Evolutionary conservation across 1,284 basidiomycete genomes (phyloP).

Genomic region (Cutaneotrichosporon sp.): DNA sequence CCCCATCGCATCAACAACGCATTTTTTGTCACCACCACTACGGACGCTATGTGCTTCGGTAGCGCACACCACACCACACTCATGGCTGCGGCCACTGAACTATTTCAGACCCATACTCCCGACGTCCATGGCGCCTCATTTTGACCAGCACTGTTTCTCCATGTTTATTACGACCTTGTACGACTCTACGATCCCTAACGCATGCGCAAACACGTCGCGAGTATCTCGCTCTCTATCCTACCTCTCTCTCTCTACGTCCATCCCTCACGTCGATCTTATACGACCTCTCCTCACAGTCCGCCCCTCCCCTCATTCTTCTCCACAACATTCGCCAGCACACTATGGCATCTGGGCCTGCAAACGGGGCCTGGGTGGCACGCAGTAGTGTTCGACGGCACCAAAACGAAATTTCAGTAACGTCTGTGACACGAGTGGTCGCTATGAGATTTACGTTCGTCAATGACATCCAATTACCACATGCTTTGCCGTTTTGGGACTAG

Average conservation of each 20-base stretch:
- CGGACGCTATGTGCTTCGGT: slow-evolving; percentile 1
- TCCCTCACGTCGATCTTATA: too few species aligned
- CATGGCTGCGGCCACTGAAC: slow-evolving; percentile 1
- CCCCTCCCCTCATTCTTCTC: neutral
- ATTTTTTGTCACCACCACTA: neutral
- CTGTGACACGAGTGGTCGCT: slow-evolving; percentile 11
- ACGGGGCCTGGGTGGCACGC: too few species aligned
- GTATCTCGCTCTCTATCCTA: neutral
- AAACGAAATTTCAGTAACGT: slow-evolving; percentile 5
- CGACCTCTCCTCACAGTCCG: neutral
- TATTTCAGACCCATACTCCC: too few species aligned
- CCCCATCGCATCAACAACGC: neutral
- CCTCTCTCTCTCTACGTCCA: too few species aligned
- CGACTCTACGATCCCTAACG: too few species aligned
- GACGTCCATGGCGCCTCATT: neutral
- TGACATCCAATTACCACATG: neutral
- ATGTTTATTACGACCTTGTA: too few species aligned
- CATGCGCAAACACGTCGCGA: neutral
- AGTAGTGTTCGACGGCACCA: too few species aligned
- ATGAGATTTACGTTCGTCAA: slow-evolving; percentile 16
- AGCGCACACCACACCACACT: too few species aligned
- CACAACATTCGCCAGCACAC: neutral
- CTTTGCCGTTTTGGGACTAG: neutral
- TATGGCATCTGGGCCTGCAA: neutral
- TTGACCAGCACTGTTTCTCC: too few species aligned